phyloP scores from a whole-genome alignment of 2,329 filamentous ascomycete genomes.

The Fusarium buxicola region DNA sequence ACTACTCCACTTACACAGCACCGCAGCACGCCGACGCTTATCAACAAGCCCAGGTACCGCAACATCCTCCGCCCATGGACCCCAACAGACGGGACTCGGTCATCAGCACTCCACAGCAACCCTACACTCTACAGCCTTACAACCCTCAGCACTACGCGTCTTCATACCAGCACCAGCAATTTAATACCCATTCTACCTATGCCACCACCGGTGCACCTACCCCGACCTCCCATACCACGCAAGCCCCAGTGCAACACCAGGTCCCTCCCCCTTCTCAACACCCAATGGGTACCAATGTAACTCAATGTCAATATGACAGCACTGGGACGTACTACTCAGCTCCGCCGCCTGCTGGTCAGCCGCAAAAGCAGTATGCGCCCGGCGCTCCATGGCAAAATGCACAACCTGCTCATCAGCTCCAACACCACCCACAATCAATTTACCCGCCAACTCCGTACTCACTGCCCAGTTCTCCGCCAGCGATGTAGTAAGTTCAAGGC shows the following conservation, averaged over 20 bases:
- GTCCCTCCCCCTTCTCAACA: conserved; percentile 10
- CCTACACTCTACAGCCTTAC: conserved; percentile 7
- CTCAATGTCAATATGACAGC: conserved; percentile 1
- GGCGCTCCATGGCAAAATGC: conserved; percentile 2
- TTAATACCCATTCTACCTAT: neutral
- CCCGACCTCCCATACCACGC: neutral
- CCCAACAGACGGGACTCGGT: conserved; percentile 9
- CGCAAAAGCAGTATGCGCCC: neutral
- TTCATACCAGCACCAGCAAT: neutral
- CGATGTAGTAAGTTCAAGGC: neutral
- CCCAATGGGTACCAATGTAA: neutral
- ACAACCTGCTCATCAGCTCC: conserved; percentile 5
- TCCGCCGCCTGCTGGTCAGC: neutral
- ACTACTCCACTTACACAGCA: neutral
- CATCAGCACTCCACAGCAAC: neutral
- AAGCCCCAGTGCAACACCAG: conserved; percentile 9
- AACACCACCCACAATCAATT: neutral
- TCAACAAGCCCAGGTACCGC: neutral
- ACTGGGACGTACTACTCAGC: conserved; percentile 15
- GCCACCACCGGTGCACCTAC: fast-evolving
- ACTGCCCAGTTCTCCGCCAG: conserved; percentile 8
- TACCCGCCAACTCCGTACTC: conserved; percentile 20
- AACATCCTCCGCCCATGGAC: neutral
- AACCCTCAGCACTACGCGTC: conserved; percentile 31
- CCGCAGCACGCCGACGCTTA: neutral